A percentile compares a stretch with the other conserved stretches of the same genome.
Conservation (phyloP, 192 early-diverging fungal species). For the Dimargaris xerosporica region DNA sequence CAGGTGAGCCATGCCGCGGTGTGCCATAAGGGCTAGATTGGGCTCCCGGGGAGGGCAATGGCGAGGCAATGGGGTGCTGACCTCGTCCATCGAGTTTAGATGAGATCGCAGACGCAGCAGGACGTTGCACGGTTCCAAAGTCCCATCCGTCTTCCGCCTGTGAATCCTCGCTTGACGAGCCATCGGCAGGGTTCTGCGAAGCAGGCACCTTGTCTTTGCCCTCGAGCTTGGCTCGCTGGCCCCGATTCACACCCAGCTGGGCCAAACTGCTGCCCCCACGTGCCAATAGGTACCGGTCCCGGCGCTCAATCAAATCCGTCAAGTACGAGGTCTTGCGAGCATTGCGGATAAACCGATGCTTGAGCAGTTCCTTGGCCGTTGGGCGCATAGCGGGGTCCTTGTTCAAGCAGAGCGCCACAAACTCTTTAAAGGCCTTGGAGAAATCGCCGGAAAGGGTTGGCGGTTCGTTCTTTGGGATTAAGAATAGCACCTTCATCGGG, state of each 20-base stretch:
- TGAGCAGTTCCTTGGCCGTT: slow-evolving; percentile 72
- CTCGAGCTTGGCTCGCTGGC: not conserved
- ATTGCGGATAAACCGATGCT: slow-evolving; percentile 71
- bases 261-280: slow-evolving; percentile 25
- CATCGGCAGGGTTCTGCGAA: not conserved
- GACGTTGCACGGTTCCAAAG: slow-evolving; percentile 18
- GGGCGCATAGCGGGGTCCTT: slow-evolving; percentile 76
- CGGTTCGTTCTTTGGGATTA: slow-evolving; percentile 83
- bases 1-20: too few species aligned
- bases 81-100: slow-evolving; percentile 15
- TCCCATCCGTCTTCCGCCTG: slow-evolving; percentile 29
- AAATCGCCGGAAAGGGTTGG: slow-evolving; percentile 63
- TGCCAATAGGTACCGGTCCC: slow-evolving; percentile 60
- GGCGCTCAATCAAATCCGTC: slow-evolving; percentile 68
- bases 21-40: too few species aligned
- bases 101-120: slow-evolving; percentile 10
- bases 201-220: not conserved
- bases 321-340: slow-evolving; percentile 75
- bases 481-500: slow-evolving; percentile 88
- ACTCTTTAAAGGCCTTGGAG: slow-evolving; percentile 76
- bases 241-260: slow-evolving; percentile 16
- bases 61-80: slow-evolving; percentile 13
- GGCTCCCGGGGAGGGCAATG: slow-evolving; percentile 18
- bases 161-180: slow-evolving; percentile 1
- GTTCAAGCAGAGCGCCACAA: slow-evolving; percentile 72